Evolutionary conservation across 257 asterid species (phyloP).

Genomic region (Penstemon eatonii): DNA sequence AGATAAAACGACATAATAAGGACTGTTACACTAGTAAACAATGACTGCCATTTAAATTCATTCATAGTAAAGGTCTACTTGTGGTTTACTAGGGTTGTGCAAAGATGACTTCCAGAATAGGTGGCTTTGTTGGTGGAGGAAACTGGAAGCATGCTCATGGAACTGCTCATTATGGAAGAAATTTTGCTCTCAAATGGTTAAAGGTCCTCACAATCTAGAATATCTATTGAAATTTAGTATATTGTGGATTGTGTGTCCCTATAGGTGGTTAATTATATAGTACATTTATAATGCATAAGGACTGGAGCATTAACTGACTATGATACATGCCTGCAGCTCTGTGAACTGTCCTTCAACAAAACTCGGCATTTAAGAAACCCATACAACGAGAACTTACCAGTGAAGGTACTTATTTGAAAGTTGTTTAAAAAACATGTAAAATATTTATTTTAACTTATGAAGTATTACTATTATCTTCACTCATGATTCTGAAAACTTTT

Average conservation of each 20-base stretch:
- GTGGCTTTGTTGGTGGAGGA: constrained; percentile 87
- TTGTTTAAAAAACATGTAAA: constrained; percentile 6
- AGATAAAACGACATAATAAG: constrained; percentile 14
- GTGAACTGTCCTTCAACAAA: constrained; percentile 88
- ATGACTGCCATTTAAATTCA: background rate
- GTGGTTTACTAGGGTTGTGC: constrained; percentile 82
- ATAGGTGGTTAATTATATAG: background rate
- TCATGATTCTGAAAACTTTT: background rate
- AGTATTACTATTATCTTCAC: background rate
- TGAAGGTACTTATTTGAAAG: constrained; percentile 57
- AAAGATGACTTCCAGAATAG: constrained; percentile 91
- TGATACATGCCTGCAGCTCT: constrained; percentile 57
- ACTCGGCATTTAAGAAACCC: constrained; percentile 90
- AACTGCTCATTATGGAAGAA: constrained; percentile 95
- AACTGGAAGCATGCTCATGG: constrained; percentile 98
- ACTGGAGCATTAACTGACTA: constrained; percentile 25
- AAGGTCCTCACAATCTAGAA: constrained; percentile 54
- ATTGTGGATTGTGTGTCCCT: constrained; percentile 17
- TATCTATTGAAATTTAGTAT: background rate
- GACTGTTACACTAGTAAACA: constrained; percentile 9
- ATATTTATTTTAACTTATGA: constrained; percentile 9
- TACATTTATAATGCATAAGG: background rate
- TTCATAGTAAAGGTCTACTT: constrained; percentile 25
- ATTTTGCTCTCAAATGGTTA: constrained; percentile 89
- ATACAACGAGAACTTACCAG: constrained; percentile 80